A percentile compares a stretch with the other conserved stretches of the same genome.
phyloP scores from a whole-genome alignment of 352 stramenopile genomes.

The Phytopythium chamaehyphon region DNA sequence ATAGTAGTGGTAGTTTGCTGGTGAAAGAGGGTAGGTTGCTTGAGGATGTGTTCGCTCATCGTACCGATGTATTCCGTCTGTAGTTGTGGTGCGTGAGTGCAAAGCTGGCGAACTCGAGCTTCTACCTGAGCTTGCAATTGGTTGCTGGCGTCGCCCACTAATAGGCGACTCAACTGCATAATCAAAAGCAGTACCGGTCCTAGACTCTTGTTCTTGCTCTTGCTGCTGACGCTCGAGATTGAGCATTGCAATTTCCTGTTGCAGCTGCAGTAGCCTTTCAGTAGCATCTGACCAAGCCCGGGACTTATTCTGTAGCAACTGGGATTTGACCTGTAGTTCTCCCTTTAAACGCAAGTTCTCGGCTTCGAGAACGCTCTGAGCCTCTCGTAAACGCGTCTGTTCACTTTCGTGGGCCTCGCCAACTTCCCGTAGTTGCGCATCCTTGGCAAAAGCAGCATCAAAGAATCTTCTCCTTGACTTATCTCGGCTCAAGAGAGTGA shows the following conservation, averaged over 20 bases:
- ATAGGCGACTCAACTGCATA: too few relatives aligned
- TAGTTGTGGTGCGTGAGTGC: background rate
- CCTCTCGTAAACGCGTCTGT: conserved; percentile 51
- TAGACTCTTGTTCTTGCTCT: background rate
- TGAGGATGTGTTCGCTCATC: too few relatives aligned
- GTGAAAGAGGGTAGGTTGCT: too few relatives aligned
- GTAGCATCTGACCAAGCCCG: conserved; percentile 78
- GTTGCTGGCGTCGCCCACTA: background rate
- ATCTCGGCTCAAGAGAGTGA: conserved; percentile 43
- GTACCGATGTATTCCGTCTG: too few relatives aligned
- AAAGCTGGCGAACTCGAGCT: conserved; percentile 3
- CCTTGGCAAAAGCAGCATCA: conserved; percentile 51
- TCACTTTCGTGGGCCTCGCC: conserved; percentile 40
- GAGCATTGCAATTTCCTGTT: conserved; percentile 82
- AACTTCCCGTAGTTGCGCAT: conserved; percentile 40
- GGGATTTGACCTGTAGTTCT: conserved; percentile 77
- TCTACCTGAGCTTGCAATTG: background rate
- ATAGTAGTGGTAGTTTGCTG: too few relatives aligned
- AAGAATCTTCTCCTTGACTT: conserved; percentile 63
- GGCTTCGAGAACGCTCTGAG: conserved; percentile 54
- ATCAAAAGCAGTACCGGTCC: too few relatives aligned
- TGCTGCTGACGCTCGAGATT: conserved; percentile 43
- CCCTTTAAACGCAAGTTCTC: conserved; percentile 72
- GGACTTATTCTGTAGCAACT: conserved; percentile 80
- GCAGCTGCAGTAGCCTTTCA: conserved; percentile 66